These are phyloP conservation scores for Colletotrichum incanum DNA, from an alignment of 2,329 filamentous ascomycete species.

Conservation along the genomic window DNA sequence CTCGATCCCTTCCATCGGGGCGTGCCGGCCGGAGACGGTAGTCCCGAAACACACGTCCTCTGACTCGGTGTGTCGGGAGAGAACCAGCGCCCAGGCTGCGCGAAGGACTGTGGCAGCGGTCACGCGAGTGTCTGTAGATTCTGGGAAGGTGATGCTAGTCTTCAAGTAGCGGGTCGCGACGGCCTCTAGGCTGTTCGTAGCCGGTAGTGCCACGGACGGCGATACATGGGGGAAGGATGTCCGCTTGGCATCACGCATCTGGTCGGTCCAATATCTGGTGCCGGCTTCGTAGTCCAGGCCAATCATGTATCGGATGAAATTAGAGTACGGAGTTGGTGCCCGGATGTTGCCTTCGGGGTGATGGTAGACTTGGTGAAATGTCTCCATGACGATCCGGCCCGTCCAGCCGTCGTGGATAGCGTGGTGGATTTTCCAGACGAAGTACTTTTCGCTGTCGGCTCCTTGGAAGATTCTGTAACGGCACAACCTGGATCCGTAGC, in stretches of 20 bases:
- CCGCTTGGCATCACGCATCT: not conserved
- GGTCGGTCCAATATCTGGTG: not conserved
- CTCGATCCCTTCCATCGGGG: constrained; percentile 45
- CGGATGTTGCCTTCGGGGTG: not conserved
- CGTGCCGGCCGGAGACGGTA: constrained; percentile 58
- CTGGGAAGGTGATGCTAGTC: not conserved
- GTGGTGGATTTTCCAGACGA: constrained; percentile 53
- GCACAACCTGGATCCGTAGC: not conserved
- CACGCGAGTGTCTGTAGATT: not conserved
- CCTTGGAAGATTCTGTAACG: constrained; percentile 1
- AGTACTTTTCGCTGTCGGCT: constrained; percentile 42
- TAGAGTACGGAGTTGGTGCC: not conserved
- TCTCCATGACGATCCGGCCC: constrained; percentile 42
- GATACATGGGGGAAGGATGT: not conserved
- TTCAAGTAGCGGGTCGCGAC: not conserved
- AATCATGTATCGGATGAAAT: constrained; percentile 3
- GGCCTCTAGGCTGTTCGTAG: not conserved
- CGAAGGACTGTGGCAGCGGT: constrained; percentile 43
- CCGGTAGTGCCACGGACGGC: not conserved
- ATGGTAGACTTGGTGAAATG: constrained; percentile 32
- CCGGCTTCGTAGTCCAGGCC: not conserved
- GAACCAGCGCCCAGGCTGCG: constrained; percentile 66
- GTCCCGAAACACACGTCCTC: constrained; percentile 53
- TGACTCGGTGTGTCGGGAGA: constrained; percentile 61
- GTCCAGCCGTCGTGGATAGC: constrained; percentile 52